Evolutionary conservation across 352 stramenopile species (phyloP), one percentile per base, ranked within the genome.

Genomic region (Phytophthora pluvialis): DNA sequence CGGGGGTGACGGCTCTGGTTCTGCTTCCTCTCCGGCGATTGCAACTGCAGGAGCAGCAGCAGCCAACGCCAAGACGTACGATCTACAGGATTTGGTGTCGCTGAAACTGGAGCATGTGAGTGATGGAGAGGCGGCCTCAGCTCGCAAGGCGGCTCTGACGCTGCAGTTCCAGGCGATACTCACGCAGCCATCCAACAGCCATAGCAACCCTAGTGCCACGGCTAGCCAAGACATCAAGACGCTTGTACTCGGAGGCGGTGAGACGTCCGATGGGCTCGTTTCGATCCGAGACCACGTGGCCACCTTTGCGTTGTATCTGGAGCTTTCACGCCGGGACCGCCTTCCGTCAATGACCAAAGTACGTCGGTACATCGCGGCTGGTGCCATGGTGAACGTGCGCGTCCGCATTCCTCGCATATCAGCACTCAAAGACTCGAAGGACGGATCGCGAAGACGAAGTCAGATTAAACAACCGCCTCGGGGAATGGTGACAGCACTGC

Each of bases 341-440:
- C 59, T 74, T 4, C 69, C 83, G 26, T 69, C 68, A 11, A 53
- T 75, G 26, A 59, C 62, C 42, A 72, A 73, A 43, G 21, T 91
- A 6, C 60, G 67, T 16, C 73, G 73, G 29, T 87, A 83, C 25
- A 61, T 93, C 9, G 66, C 75, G 4, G 72, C 77, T 0, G 80
- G 81, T 13, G 85, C 79, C 1, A 80, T 80, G 9, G 65, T 91
- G 1, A 83, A 91, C 52, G 64, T 77, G 10, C 80, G 72, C 15
- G 80, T 75, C 28, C 58, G 46, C 5, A 72, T 83, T 25, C 80
- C 73, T 62, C 55, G 53, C 18, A 53, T 40, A 33, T 60, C 57
- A 3, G 11, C 18, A 28, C 45, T 51, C 4, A 64, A 59, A 44
- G 67, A 72, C 21, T 57, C 44, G 4, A 70, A 52, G 31, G 66